Base-by-base conservation (phyloP, 1,284 basidiomycete species). In the Ceratobasidium sp. region DNA sequence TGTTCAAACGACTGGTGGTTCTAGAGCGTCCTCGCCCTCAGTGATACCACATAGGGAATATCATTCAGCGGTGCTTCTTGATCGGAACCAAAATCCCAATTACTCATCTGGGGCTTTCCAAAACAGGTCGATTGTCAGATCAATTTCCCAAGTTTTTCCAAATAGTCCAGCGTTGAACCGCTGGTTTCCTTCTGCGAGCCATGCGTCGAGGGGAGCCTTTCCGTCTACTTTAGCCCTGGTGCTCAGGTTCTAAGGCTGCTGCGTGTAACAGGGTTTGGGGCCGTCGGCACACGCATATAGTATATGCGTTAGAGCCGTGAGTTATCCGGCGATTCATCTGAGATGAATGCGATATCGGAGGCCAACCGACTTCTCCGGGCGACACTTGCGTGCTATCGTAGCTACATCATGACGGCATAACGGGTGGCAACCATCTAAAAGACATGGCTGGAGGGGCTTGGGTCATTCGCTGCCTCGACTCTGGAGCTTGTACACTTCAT, bases 321-420 rank as follows among this genome's bases (percentile, higher is more conserved):
- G 34, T n/a, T 37, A 61, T 37, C 34, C 32, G 57, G 32, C 59
- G 22, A 43, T 1, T 5, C 8, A 32, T 62, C 56, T 62, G 34
- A 62, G 34, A 62, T 40, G 59, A 40, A 43, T n/a, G 37, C 59
- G 34, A 43, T 62, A 62, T 40, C 59, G 34, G 59, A 17, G 37
- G 34, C 56, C 19, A 59, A 13, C 8, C 56, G 11, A 59, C 56
- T 59, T 62, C 34, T n/a, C 59, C 11, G 43, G 59, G 37, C 37
- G 13, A 19, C 13, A 2, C 7, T 11, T 17, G 32, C 22, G 19
- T 62, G 56, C 34, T 62, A 43, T n/a, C 17, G 8, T 40, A 40
- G 59, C 34, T 32, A 40, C 59, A 22, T 62, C 37, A 62, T 62
- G 37, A 62, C 37, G n/a, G 29, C 32, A 62, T 43, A 32, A 40